Evolutionary conservation across 805 yeast species (phyloP).

Genomic region (Brettanomyces bruxellensis): DNA sequence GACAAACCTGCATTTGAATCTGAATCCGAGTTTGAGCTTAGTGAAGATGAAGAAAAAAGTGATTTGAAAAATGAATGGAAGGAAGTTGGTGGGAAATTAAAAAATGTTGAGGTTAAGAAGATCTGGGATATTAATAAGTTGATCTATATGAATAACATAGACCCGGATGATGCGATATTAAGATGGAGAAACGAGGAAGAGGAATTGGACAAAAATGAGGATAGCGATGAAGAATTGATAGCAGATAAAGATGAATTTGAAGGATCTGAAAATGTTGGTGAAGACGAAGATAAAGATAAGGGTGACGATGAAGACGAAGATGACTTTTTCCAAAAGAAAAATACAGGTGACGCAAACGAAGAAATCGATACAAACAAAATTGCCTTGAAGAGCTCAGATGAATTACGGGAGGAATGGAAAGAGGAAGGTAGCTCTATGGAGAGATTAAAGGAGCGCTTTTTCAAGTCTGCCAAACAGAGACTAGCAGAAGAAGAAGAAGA

Average conservation of each 20-base stretch:
- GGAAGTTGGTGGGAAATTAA: conserved; percentile 51
- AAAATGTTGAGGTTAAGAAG: conserved; percentile 40
- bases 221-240: neutral
- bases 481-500: conserved; percentile 24
- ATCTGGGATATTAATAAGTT: conserved; percentile 77
- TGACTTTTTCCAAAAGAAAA: conserved; percentile 48
- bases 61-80: conserved; percentile 31
- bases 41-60: conserved; percentile 29
- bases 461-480: conserved; percentile 42
- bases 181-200: conserved; percentile 58
- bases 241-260: conserved; percentile 9
- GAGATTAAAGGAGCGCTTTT: conserved; percentile 37
- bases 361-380: conserved; percentile 31
- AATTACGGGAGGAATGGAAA: conserved; percentile 37
- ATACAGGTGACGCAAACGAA: conserved; percentile 20
- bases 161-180: conserved; percentile 60
- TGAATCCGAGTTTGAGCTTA: conserved; percentile 38
- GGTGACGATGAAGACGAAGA: conserved; percentile 37
- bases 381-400: conserved; percentile 23
- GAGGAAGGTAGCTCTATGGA: conserved; percentile 28
- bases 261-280: conserved; percentile 27
- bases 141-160: conserved; percentile 68
- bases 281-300: conserved; percentile 29
- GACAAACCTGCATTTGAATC: conserved; percentile 36
- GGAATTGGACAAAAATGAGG: conserved; percentile 28